phyloP scores from a whole-genome alignment of 495 filamentous ascomycete genomes.

The Lineolata rhizophorae region DNA sequence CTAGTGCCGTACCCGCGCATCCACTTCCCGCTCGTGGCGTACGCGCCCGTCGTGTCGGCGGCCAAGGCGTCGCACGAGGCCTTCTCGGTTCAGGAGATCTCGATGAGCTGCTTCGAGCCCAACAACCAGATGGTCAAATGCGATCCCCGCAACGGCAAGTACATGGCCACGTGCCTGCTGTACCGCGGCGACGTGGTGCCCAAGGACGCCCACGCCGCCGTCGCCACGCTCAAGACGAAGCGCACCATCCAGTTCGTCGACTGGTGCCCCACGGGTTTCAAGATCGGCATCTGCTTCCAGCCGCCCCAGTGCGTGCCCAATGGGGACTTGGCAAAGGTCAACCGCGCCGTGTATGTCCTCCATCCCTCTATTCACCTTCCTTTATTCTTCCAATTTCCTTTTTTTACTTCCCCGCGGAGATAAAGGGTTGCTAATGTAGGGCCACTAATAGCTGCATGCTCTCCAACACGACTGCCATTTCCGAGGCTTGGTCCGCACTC shows the following conservation, averaged over 20 bases:
- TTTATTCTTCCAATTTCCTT: too few species aligned
- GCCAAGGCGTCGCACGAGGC: conserved; percentile 88
- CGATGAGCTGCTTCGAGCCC: conserved; percentile 41
- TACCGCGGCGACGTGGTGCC: conserved; percentile 97
- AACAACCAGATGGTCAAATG: conserved; percentile 99
- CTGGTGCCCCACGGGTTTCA: conserved; percentile 99
- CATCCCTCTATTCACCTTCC: neutral
- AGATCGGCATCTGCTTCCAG: conserved; percentile 99
- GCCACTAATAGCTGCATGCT: conserved; percentile 94
- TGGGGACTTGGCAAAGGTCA: conserved; percentile 89
- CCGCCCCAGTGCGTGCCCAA: conserved; percentile 86
- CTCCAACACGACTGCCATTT: conserved; percentile 97
- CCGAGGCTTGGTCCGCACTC: conserved; percentile 93
- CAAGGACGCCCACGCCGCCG: conserved; percentile 78
- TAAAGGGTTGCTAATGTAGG: too few species aligned
- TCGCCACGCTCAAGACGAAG: conserved; percentile 94
- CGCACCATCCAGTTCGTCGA: conserved; percentile 97
- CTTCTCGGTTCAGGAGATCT: conserved; percentile 25
- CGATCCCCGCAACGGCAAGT: conserved; percentile 96
- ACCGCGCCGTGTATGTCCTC: conserved; percentile 76
- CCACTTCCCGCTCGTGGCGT: conserved; percentile 94
- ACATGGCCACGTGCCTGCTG: conserved; percentile 96
- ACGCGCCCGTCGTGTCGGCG: conserved; percentile 82
- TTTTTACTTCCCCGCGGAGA: too few species aligned
- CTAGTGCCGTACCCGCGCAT: conserved; percentile 97